phyloP scores from a whole-genome alignment of 768 basidiomycete species.

The Termitomyces sp. region DNA sequence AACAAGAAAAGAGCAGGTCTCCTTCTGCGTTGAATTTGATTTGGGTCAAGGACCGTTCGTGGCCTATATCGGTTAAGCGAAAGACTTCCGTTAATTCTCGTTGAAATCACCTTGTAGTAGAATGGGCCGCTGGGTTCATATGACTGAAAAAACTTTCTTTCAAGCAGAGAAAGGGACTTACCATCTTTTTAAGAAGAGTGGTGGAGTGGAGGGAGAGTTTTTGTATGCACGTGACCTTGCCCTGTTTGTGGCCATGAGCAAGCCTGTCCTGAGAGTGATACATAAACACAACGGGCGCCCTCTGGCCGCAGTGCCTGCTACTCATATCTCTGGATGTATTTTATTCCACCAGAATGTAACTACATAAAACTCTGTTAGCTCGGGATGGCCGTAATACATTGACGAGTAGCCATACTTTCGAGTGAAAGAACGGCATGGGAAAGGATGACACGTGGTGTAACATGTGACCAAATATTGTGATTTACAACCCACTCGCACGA shows the following conservation, averaged over 20 bases:
- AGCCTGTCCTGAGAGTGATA: too few relatives aligned
- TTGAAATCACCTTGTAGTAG: constrained; percentile 57
- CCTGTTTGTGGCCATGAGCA: constrained; percentile 1
- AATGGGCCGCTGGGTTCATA: constrained; percentile 57
- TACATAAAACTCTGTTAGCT: too few relatives aligned
- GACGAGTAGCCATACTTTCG: too few relatives aligned
- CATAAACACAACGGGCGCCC: too few relatives aligned
- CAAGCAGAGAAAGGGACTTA: constrained; percentile 15
- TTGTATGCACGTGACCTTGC: constrained; percentile 20
- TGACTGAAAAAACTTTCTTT: not conserved
- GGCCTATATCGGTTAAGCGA: constrained; percentile 49
- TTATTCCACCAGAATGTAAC: too few relatives aligned
- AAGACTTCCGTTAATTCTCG: not conserved
- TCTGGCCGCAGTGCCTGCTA: too few relatives aligned
- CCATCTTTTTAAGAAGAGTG: constrained; percentile 29
- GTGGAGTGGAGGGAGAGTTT: constrained; percentile 15
- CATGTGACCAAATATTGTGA: too few relatives aligned
- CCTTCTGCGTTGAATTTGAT: constrained; percentile 98
- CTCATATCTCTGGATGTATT: too few relatives aligned
- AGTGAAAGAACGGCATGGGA: too few relatives aligned
- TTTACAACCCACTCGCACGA: too few relatives aligned
- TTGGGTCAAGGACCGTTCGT: constrained; percentile 96
- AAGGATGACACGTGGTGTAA: too few relatives aligned
- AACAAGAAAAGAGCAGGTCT: constrained; percentile 92
- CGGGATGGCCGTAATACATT: too few relatives aligned